phyloP scores from a whole-genome alignment of 2,329 filamentous ascomycete genomes.

The Diaporthe australafricana region DNA sequence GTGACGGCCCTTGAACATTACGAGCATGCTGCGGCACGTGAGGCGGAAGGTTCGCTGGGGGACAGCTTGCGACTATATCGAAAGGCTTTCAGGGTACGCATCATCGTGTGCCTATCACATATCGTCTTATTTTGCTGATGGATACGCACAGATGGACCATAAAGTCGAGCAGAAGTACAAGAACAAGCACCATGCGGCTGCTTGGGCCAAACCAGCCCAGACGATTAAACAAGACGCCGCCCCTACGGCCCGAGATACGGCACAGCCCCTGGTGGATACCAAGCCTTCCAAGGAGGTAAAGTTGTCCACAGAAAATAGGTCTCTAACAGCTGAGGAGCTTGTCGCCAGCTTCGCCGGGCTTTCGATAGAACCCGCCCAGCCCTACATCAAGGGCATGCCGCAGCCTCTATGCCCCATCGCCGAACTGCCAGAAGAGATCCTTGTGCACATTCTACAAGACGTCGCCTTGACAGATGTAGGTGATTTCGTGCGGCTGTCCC shows the following conservation, averaged over 20 bases:
- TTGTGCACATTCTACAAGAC: conserved; percentile 81
- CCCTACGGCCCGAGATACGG: conserved; percentile 40
- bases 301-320: conserved; percentile 53
- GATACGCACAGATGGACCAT: conserved; percentile 75
- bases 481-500: conserved; percentile 78
- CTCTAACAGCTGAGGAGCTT: conserved; percentile 73
- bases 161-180: conserved; percentile 88
- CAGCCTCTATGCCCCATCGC: conserved; percentile 85
- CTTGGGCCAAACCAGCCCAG: conserved; percentile 59
- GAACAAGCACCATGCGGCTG: conserved; percentile 87
- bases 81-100: conserved; percentile 83
- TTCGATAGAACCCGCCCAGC: conserved; percentile 74
- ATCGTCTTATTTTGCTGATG: conserved; percentile 13
- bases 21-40: conserved; percentile 90
- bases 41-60: conserved; percentile 84
- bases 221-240: conserved; percentile 40
- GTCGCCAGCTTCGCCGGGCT: conserved; percentile 80
- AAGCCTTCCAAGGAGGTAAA: conserved; percentile 55
- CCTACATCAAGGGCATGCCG: conserved; percentile 77
- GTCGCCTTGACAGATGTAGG: conserved; percentile 81
- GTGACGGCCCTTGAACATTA: conserved; percentile 90
- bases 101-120: neutral
- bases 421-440: conserved; percentile 82
- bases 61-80: conserved; percentile 91
- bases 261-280: conserved; percentile 51